These are phyloP conservation scores for Aspergillus fumigatus DNA, from an alignment of 2,329 filamentous ascomycete species.

Conservation along the genomic window DNA sequence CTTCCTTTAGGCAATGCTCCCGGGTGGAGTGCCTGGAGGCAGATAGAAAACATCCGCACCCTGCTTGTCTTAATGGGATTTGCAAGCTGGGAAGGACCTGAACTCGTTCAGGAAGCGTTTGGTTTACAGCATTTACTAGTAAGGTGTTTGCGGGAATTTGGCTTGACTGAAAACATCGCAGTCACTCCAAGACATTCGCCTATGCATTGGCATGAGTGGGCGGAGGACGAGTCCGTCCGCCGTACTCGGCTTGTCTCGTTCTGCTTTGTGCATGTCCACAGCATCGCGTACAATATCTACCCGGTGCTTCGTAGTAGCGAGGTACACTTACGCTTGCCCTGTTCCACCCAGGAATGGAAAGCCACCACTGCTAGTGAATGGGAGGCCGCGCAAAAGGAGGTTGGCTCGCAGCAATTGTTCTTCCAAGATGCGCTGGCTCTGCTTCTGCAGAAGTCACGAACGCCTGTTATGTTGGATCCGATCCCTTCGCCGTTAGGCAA, in stretches of 20 bases:
- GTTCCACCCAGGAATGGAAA: constrained; percentile 34
- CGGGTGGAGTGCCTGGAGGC: constrained; percentile 15
- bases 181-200: constrained; percentile 19
- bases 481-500: constrained; percentile 55
- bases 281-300: constrained; percentile 37
- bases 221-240: constrained; percentile 31
- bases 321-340: constrained; percentile 35
- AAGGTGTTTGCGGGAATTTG: constrained; percentile 26
- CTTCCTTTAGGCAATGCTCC: constrained; percentile 8
- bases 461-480: constrained; percentile 23
- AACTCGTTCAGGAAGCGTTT: constrained; percentile 30
- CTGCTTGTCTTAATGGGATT: constrained; percentile 30
- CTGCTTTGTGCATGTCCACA: constrained; percentile 37
- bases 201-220: constrained; percentile 34
- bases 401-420: constrained; percentile 26
- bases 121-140: constrained; percentile 28
- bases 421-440: constrained; percentile 33
- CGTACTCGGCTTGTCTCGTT: constrained; percentile 36
- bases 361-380: constrained; percentile 28
- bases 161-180: constrained; percentile 22
- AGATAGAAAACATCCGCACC: constrained; percentile 29
- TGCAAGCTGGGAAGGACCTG: constrained; percentile 28
- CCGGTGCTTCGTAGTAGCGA: constrained; percentile 35
- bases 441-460: constrained; percentile 27
- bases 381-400: constrained; percentile 26